These are phyloP conservation scores for Coemansia umbellata DNA, from an alignment of 192 early-diverging fungal species.

Conservation along the genomic window DNA sequence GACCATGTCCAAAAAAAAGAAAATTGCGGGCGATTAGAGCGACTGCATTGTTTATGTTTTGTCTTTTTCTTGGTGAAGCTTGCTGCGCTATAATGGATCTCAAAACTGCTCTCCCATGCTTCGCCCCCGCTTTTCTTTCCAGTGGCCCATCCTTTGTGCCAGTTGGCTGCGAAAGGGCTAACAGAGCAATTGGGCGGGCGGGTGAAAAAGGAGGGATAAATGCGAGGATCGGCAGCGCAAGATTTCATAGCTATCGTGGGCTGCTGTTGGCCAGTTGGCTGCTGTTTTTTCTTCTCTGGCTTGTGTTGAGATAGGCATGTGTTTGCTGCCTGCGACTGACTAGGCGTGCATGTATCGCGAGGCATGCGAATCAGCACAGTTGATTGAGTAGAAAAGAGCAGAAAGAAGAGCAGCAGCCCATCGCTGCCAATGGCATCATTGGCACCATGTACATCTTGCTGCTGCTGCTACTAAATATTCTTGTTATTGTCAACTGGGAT, in stretches of 20 bases:
- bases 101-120: not conserved
- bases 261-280: not conserved
- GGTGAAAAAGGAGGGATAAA: not conserved
- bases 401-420: too few species aligned
- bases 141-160: not conserved
- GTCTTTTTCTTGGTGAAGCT: not conserved
- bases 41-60: not conserved
- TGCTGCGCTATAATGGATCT: not conserved
- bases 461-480: too few species aligned
- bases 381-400: too few species aligned
- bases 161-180: not conserved
- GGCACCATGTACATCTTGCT: too few species aligned
- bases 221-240: conserved; percentile 2
- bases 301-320: too few species aligned
- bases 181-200: not conserved
- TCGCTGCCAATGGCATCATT: too few species aligned
- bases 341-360: too few species aligned
- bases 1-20: too few species aligned
- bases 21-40: too few species aligned
- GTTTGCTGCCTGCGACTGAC: too few species aligned
- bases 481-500: too few species aligned
- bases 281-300: not conserved
- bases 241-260: not conserved
- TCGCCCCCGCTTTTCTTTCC: not conserved
- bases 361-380: too few species aligned